Base-by-base conservation (phyloP, 179 eudicot genomes). In the Vitellaria paradoxa region DNA sequence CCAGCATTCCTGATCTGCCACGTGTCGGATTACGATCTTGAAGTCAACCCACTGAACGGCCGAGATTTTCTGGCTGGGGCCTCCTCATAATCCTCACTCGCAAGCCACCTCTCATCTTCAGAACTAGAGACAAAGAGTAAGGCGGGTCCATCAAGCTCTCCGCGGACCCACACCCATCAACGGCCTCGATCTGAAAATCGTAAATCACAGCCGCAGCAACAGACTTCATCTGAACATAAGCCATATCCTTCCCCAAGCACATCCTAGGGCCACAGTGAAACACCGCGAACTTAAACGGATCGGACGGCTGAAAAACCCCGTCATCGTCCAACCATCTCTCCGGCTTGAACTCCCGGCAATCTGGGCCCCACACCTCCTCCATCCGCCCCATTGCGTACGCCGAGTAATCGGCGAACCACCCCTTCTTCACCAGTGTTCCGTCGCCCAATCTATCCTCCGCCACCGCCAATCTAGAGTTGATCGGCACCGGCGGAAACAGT, bases 161-260 rank as follows among this genome's bases (percentile, higher is more conserved):
- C 26, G 71, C 37, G 30, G 55, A 40, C n/a, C 81, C 82, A 63
- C 86, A 84, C 10, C 84, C 82, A 59, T 74, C 88, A 59, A 83
- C 65, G 17, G 76, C 82, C 70, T 75, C 82, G 5, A 85, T 65
- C 81, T 83, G 79, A 75, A 85, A 85, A 72, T 81, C 79, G 21
- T 78, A 57, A 61, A 85, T 59, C 66, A 85, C 65, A 46, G 84
- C 86, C 5, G 80, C 82, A 24, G 79, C 88, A 37, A 85, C 77
- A 20, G 82, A 76, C 63, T 85, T 85, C 84, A 85, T 85, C 77
- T 85, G 88, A 75, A 85, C 75, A 65, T 83, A 81, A 40, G 88
- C 88, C 88, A 85, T 85, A 6, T 85, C 86, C 65, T 81, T 85
- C 72, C 88, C 88, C 70, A 85, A 62, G 63, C 88, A 85, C 64